Evolutionary conservation across 495 filamentous ascomycete species (phyloP).

Genomic region (Trichoderma virens): DNA sequence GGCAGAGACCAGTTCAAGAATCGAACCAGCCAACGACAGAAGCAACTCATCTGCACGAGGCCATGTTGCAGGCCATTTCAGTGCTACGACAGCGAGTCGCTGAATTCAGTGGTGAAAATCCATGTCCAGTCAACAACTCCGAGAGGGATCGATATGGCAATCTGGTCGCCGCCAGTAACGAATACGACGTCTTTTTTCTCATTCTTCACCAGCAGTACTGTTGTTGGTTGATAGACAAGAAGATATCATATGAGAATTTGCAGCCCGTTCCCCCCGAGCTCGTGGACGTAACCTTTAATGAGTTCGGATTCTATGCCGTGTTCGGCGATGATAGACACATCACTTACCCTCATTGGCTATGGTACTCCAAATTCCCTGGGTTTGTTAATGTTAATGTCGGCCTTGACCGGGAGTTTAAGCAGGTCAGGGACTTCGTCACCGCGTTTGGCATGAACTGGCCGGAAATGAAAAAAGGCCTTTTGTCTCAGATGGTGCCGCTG

Average conservation of each 20-base stretch:
- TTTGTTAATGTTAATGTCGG: not conserved
- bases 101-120: not conserved
- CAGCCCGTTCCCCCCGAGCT: not conserved
- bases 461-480: slow-evolving; percentile 16
- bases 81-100: not conserved
- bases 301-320: slow-evolving; percentile 28
- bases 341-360: slow-evolving; percentile 31
- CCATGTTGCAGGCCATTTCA: not conserved
- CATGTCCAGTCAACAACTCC: slow-evolving; percentile 17
- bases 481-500: not conserved
- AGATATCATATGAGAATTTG: slow-evolving; percentile 8
- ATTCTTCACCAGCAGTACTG: slow-evolving; percentile 63
- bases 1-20: not conserved
- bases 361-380: slow-evolving; percentile 47
- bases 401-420: not conserved
- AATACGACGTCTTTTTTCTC: slow-evolving; percentile 55
- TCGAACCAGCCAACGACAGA: not conserved
- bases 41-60: not conserved
- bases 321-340: slow-evolving; percentile 35
- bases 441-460: slow-evolving; percentile 25
- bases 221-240: slow-evolving; percentile 30
- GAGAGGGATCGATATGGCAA: slow-evolving; percentile 49
- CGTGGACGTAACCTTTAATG: slow-evolving; percentile 30
- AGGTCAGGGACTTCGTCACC: slow-evolving; percentile 29
- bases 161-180: slow-evolving; percentile 46